Evolutionary conservation across 495 filamentous ascomycete species (phyloP).

Genomic region (Penicillium maclennaniae): DNA sequence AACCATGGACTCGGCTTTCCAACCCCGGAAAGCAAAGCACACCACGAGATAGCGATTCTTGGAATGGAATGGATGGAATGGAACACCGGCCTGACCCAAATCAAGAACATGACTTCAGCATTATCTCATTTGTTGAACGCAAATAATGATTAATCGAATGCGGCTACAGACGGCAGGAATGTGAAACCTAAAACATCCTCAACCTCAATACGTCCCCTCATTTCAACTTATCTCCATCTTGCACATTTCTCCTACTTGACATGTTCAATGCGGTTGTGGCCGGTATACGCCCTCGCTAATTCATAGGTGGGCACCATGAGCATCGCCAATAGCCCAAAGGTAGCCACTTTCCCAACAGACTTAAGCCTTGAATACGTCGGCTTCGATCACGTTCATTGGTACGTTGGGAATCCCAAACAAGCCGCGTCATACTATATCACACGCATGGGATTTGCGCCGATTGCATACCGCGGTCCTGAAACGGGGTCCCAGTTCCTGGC

Average conservation of each 20-base stretch:
- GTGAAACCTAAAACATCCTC: conserved; percentile 8
- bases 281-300: background rate
- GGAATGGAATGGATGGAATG: background rate
- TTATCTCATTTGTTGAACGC: conserved; percentile 10
- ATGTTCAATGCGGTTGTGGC: background rate
- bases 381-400: conserved; percentile 82
- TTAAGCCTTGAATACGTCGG: conserved; percentile 52
- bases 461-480: conserved; percentile 77
- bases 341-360: conserved; percentile 20
- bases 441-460: conserved; percentile 64
- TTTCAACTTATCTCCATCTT: background rate
- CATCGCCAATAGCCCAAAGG: conserved; percentile 6
- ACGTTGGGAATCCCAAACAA: conserved; percentile 84
- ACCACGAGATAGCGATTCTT: background rate
- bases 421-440: conserved; percentile 74
- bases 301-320: conserved; percentile 9
- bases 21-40: background rate
- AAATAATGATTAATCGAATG: background rate
- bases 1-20: background rate
- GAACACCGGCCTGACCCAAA: no score
- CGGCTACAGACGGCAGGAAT: conserved; percentile 3
- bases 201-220: background rate
- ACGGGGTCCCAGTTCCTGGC: conserved; percentile 68
- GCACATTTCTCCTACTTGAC: background rate
- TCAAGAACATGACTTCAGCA: conserved; percentile 5